These are phyloP conservation scores for Ustilago hordei DNA, from an alignment of 1,284 basidiomycete species.

Conservation along the genomic window DNA sequence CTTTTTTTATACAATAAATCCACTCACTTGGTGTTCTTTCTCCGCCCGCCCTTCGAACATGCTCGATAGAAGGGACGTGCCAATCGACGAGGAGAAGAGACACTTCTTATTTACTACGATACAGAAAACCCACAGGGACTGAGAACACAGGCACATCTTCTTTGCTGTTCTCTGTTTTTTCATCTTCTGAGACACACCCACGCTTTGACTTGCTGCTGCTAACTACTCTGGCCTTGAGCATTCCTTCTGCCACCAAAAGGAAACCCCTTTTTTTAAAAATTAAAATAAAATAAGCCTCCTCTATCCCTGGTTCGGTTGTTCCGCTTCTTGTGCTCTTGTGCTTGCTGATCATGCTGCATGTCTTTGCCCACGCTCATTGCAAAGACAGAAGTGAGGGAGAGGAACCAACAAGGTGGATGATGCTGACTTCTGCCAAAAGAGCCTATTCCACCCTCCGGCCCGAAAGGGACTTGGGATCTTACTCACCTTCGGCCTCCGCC, in stretches of 20 bases:
- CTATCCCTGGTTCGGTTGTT: too few species aligned
- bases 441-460: slow-evolving; percentile 5
- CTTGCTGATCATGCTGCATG: not conserved
- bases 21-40: not conserved
- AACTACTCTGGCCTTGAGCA: slow-evolving; percentile 1
- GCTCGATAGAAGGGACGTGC: not conserved
- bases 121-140: too few species aligned
- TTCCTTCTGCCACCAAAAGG: not conserved
- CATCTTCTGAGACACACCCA: not conserved
- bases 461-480: not conserved
- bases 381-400: not conserved
- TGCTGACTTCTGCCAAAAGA: slow-evolving; percentile 3
- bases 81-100: not conserved
- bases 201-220: not conserved
- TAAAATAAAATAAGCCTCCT: too few species aligned
- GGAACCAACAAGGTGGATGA: too few species aligned
- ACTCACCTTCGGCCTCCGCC: not conserved
- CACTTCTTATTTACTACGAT: too few species aligned
- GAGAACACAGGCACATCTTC: not conserved
- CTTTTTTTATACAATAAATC: not conserved
- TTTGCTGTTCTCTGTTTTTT: not conserved
- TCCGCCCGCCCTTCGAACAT: not conserved
- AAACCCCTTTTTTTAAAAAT: not conserved
- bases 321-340: too few species aligned
- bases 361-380: slow-evolving; percentile 2